Percentiles rank a stretch among this genome's conserved stretches.
Conservation (phyloP, 495 filamentous ascomycete species). For the Penicillium antarcticum region DNA sequence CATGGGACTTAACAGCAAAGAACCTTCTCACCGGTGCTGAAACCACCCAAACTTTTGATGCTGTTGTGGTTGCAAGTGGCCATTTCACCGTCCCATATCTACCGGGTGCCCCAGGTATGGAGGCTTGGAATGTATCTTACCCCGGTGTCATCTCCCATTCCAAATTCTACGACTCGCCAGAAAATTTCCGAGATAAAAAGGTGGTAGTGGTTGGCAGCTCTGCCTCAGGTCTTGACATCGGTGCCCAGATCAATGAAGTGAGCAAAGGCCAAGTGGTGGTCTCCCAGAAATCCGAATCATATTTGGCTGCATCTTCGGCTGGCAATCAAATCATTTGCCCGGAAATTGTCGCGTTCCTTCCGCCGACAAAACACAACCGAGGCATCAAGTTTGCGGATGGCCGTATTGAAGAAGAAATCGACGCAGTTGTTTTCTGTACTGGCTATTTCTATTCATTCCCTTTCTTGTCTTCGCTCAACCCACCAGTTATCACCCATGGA, state of each 20-base stretch:
- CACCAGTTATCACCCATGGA: conserved; percentile 63
- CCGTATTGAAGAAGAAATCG: conserved; percentile 43
- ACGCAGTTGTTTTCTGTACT: conserved; percentile 58
- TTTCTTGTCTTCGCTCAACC: conserved; percentile 53
- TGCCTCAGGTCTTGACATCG: conserved; percentile 78
- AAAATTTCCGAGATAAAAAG: conserved; percentile 57
- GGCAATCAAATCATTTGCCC: conserved; percentile 51
- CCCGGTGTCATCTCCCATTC: conserved; percentile 73
- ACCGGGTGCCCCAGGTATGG: conserved; percentile 59
- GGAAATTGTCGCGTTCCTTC: conserved; percentile 57
- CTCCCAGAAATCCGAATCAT: conserved; percentile 48
- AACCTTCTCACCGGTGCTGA: conserved; percentile 40
- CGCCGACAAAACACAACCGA: conserved; percentile 32
- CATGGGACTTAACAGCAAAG: conserved; percentile 55
- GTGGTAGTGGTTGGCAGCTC: conserved; percentile 76
- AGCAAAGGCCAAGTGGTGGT: conserved; percentile 50
- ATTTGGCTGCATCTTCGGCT: conserved; percentile 21
- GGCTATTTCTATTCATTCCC: conserved; percentile 59
- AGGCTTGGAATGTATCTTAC: conserved; percentile 53
- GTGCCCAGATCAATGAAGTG: conserved; percentile 61
- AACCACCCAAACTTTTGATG: conserved; percentile 54
- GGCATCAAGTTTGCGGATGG: conserved; percentile 54
- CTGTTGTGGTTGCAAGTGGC: conserved; percentile 79
- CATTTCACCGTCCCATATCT: conserved; percentile 74
- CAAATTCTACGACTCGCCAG: conserved; percentile 68